Evolutionary conservation across 1,139 yeast species (phyloP), one percentile per base, ranked within the genome.

Genomic region (Taphrina confusa): DNA sequence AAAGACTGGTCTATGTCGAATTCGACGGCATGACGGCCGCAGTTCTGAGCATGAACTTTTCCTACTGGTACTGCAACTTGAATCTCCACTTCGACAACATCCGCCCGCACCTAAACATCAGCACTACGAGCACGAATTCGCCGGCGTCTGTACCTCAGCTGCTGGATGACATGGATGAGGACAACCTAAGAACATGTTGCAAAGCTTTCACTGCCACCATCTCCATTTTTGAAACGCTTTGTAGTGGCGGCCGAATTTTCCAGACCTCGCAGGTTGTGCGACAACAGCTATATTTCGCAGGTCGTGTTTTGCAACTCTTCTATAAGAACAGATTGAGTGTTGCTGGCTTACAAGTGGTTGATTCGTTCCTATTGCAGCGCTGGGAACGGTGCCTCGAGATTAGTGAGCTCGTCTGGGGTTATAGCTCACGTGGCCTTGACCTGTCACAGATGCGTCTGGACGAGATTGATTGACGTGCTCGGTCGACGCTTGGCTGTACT

Each of bases 331-430:
- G 44, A 16, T 14, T 47, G 5, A 14, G 36, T 16, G 40, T 14
- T 18, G 30, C 11, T n/a, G 20, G 4, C 12, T 18, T 25, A 18
- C 36, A 14, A 3, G 50, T 27, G 27, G 58, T 44, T 22, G 40
- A 39, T 23, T 1, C 27, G 12, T 33, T 33, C 25, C 45, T 54
- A 3, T 14, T 54, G 34, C 22, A 23, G 25, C 36, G 58, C 11
- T 54, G 58, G 58, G 51, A 54, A 45, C 11, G 23, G n/a, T 54
- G 58, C 42, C 51, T 44, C 22, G 58, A 54, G 36, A 22, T 44
- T 14, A 37, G 49, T 16, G 51, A 44, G 28, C 30, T 36, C 14
- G 45, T 54, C n/a, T 54, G 58, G 58, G 58, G 58, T 9, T 54
- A 27, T 12, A 36, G 40, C n/a, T 27, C 37, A 14, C 37, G 20